Evolutionary conservation across 305 asterid species (phyloP), one percentile per base, ranked within the genome.

Genomic region (Caryopteris hybrid): DNA sequence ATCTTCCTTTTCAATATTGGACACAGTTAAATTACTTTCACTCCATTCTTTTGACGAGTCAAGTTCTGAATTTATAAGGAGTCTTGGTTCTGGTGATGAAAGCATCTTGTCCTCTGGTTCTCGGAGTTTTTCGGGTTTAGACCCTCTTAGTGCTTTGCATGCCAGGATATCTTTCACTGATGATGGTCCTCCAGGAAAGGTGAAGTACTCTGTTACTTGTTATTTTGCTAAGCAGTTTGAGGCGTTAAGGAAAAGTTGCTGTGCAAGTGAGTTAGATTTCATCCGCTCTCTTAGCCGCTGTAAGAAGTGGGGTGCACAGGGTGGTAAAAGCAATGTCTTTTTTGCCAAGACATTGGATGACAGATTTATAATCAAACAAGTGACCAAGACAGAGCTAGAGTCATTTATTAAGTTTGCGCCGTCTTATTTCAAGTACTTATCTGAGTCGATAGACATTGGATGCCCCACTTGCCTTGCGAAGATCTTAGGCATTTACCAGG

Each of bases 301-400:
- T 74, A 91, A 84, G 84, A 91, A 84, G 76, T 91, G 96, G 97
- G 96, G 97, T 76, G 97, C 96, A 54, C 95, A 86, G 79, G 97
- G 95, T 74, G 97, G 97, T 72, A 90, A 90, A 85, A 90, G 95
- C 84, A 86, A 86, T 73, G 95, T 86, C 72, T 88, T 84, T 64
- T 90, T 91, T 61, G 97, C 96, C 51, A 91, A 88, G 73, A 86
- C 95, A 61, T 75, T 91, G 85, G 97, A 91, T 29, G 95, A 88
- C 69, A 83, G 97, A 74, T 88, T 91, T 76, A 88, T 88, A 68
- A 86, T 91, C 82, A 91, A 91, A 75, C 96, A 91, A 80, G 96
- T 88, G 55, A 88, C 90, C 1, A 91, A 88, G 87, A 86, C 96
- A 0, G 97, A 88, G 76, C 74, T 91, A 16, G 97, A 91, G 79